Base-by-base conservation (phyloP, 305 asterid genomes). In the Solanum aculeatissimum region DNA sequence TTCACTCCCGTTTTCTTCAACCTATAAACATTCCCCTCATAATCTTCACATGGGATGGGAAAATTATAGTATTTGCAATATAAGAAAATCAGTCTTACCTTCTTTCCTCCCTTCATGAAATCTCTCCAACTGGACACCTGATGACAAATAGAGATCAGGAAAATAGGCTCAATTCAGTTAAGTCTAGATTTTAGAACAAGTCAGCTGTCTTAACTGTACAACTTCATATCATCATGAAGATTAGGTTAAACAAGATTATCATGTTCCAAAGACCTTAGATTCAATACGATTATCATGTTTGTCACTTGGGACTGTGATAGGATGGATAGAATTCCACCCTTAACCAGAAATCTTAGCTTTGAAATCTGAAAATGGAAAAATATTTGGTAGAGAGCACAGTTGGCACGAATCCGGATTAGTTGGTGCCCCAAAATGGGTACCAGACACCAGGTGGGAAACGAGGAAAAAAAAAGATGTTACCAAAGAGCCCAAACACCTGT, bases 81-180 rank as follows among this genome's bases (percentile, higher is more conserved):
- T 2, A 78, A 49, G 27, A 53, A 18, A 32, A 66, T 55, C 12
- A 32, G 42, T 51, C 60, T 87, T 78, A 93, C 99, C 95, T 95
- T 97, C 92, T 95, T 97, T 79, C 99, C 98, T 80, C 98, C 98
- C 84, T 97, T 97, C 98, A 93, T 93, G 66, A 97, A 97, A 88
- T 97, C 98, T 87, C 99, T 94, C 99, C 99, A 97, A 93, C 98
- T 97, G 49, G 98, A 94, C 84, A 97, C 99, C 99, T 97, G 91
- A 81, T 66, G 16, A 84, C 27, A 65, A 83, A 21, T 3, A 69
- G 13, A 32, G 19, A 29, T 18, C 19, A 78, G 47, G 29, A 78
- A 69, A 40, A 40, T 19, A 19, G 40, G 7, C 82, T 53, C 66
- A 71, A 2, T 77, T 18, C 12, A 27, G 29, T 0, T 0, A 51